Base-by-base conservation (phyloP, 2,329 filamentous ascomycete genomes). In the Nannizzia gypsea region DNA sequence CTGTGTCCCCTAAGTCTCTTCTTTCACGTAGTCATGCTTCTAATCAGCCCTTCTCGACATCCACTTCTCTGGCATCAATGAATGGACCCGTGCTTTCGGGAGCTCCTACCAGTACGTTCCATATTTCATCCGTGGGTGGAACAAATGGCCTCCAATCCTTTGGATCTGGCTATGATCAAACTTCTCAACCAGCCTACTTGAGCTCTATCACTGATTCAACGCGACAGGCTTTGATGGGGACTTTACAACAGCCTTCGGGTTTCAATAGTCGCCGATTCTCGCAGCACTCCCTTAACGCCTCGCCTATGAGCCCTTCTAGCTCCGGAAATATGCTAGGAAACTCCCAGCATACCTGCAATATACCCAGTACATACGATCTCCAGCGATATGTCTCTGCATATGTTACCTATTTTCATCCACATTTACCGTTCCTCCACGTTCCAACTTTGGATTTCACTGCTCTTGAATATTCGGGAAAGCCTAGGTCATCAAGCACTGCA, bases 391-490 rank as follows among this genome's bases (percentile, higher is more conserved):
- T 96, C 63, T 85, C 85, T 64, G 87, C 91, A 62, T 97, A 96
- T 74, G 84, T 97, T 68, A 85, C 85, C 64, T 95, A 89, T 72
- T 96, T 95, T 73, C 91, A 96, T 70, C 92, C 92, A 22, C 92
- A 97, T 71, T 75, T 96, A 63, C 92, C 93, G n/a, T 96, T 97
- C 73, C 78, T 96, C 63, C 92, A 97, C 74, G 83, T 96, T 66
- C 86, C 91, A 58, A 96, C 92, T 15, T 79, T 97, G 64, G 90
- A 90, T 46, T 96, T 97, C 75, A 90, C 96, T 68, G 83, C 88
- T 57, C 81, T 88, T 57, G 80, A 87, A 54, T 84, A 84, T 65
- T 80, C 83, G 50, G 82, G 75, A 62, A 81, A 80, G 56, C 69
- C 83, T 63, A 84, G 83, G 69, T 78, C 83, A 63, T 79, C 78